Evolutionary conservation across 1,139 yeast genomes (phyloP).

Genomic region (Sugiyamaella neomexicana): DNA sequence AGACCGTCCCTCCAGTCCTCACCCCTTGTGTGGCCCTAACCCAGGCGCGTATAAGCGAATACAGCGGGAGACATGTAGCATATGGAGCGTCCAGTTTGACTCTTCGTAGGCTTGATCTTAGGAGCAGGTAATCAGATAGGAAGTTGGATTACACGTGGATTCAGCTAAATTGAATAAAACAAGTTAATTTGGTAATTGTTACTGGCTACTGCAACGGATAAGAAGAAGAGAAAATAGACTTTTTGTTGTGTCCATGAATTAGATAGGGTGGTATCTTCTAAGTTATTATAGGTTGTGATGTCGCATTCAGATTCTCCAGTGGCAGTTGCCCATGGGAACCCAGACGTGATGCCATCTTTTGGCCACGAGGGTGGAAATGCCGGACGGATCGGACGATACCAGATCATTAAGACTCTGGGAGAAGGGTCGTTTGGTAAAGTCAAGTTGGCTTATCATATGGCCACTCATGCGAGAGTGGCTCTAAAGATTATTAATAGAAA

Average conservation of each 20-base stretch:
- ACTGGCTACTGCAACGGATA: no score
- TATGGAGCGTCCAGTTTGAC: no score
- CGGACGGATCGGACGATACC: slow-evolving; percentile 81
- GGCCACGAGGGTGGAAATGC: slow-evolving; percentile 25
- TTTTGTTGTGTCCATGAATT: not conserved
- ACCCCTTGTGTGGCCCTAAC: no score
- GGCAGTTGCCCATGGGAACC: slow-evolving; percentile 13
- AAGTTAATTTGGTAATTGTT: no score
- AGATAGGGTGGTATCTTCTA: not conserved
- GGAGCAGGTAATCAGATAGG: no score
- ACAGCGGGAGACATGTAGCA: no score
- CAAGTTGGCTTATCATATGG: slow-evolving; percentile 88
- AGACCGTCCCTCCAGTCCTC: no score
- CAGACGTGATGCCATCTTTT: slow-evolving; percentile 32
- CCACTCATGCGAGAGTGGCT: slow-evolving; percentile 93
- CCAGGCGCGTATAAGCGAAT: no score
- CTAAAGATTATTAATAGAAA: slow-evolving; percentile 90
- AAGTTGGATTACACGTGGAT: no score
- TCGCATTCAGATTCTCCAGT: slow-evolving; percentile 15
- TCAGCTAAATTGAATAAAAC: no score
- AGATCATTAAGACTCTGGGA: slow-evolving; percentile 89
- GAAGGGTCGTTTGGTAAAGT: slow-evolving; percentile 99
- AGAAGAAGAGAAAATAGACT: no score
- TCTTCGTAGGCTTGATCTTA: no score
- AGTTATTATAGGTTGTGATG: not conserved